A percentile compares a stretch with the other conserved stretches of the same genome.
Evolutionary conservation across 441 rosid species (phyloP).

Genomic region (Gossypium schwendimanii): DNA sequence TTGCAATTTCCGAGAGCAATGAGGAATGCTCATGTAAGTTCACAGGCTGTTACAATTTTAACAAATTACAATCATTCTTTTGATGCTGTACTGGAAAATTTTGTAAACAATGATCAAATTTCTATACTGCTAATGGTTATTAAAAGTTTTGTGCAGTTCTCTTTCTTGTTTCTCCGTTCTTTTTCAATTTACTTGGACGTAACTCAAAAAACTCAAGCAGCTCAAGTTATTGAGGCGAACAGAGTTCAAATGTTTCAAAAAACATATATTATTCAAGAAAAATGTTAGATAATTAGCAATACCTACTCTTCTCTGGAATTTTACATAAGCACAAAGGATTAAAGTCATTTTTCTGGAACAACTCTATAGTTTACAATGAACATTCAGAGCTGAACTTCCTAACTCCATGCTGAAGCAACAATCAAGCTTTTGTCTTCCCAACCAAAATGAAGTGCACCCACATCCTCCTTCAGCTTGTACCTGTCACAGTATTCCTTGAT

Average conservation of each 20-base stretch:
- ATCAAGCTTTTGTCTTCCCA: constrained; percentile 92
- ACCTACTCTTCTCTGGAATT: constrained; percentile 9
- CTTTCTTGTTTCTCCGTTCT: background rate
- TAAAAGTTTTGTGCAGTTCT: background rate
- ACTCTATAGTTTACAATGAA: constrained; percentile 14
- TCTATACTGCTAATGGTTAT: background rate
- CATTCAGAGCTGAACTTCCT: constrained; percentile 10
- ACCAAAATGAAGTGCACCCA: constrained; percentile 70
- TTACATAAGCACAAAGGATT: constrained; percentile 9
- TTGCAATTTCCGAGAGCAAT: background rate
- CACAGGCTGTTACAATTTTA: background rate
- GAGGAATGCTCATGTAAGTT: background rate
- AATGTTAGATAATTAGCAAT: constrained; percentile 21
- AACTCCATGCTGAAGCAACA: constrained; percentile 92
- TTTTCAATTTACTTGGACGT: background rate
- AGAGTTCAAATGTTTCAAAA: background rate
- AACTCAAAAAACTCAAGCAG: background rate
- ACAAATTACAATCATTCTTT: background rate
- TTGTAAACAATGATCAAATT: background rate
- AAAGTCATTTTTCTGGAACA: constrained; percentile 10
- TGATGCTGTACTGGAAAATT: background rate
- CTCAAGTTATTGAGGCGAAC: background rate
- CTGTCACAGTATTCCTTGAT: constrained; percentile 63
- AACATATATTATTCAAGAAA: background rate
- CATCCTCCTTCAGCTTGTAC: constrained; percentile 60